Evolutionary conservation across 345 rosid species (phyloP), one percentile per base, ranked within the genome.

Genomic region (Linum usitatissimum): DNA sequence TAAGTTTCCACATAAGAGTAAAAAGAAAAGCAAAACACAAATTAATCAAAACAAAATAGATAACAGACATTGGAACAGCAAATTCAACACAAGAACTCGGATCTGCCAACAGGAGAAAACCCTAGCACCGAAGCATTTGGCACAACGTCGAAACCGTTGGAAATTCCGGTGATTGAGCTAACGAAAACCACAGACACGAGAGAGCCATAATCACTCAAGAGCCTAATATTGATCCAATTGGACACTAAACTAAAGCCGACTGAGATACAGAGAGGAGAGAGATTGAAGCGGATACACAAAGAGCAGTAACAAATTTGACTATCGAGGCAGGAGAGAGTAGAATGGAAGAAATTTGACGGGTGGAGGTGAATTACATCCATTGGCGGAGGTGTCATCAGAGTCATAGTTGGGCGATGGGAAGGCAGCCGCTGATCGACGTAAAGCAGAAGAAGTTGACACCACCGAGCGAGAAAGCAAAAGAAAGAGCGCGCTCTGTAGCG

Each of bases 321-420:
- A 21, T 18, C 9, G 80, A 3, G 62, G 53, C 36, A 30, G 57
- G 13, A 17, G 75, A 36, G 7, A 18, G 48, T 31, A 34, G 45
- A 13, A 56, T 31, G 53, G 34, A 51, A 51, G 49, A 38, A 38
- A 17, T 45, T 45, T 45, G 13, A 45, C 15, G 17, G 51, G 51
- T 9, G 10, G 51, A n/a, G 39, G 55, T 36, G 0, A 53, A 53
- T 71, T 81, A 79, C 83, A 63, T 82, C 80, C 28, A 79, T 39
- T 30, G 83, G 80, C 21, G 86, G 76, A 69, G 86, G 78, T 68
- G 86, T 70, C 79, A 77, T 79, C 75, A 81, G 75, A 75, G 86
- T 81, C 86, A 81, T 81, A 70, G 71, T 19, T 60, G 66, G 28
- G 49, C 30, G 59, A 59, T 40, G 56, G 58, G 45, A n/a, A 38